These are phyloP conservation scores for Penicillium desertorum DNA, from an alignment of 495 filamentous ascomycete species.

Conservation along the genomic window DNA sequence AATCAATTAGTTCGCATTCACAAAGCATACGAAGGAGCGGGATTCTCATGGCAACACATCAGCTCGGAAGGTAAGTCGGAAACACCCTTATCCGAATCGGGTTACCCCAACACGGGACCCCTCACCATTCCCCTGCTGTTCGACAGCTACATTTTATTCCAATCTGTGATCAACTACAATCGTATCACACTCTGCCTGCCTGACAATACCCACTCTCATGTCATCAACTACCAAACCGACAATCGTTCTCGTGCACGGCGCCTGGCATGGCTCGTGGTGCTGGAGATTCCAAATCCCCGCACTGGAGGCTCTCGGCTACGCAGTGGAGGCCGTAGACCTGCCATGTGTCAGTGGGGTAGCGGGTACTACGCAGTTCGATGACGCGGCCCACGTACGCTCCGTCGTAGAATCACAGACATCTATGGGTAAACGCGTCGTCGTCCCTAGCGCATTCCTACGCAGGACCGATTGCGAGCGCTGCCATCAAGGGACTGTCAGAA, in stretches of 20 bases:
- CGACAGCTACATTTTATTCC: too few relatives aligned
- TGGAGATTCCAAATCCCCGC: slow-evolving; percentile 12
- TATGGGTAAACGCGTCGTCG: slow-evolving; percentile 8
- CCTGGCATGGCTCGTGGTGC: slow-evolving; percentile 14
- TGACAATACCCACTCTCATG: not conserved
- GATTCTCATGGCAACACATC: too few relatives aligned
- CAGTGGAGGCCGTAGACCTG: slow-evolving; percentile 10
- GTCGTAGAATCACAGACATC: slow-evolving; percentile 10
- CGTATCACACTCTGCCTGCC: too few relatives aligned
- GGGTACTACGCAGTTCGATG: slow-evolving; percentile 11
- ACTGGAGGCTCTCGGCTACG: slow-evolving; percentile 7
- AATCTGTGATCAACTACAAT: too few relatives aligned
- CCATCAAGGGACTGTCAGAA: slow-evolving; percentile 2
- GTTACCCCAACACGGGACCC: too few relatives aligned
- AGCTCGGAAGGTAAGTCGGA: too few relatives aligned
- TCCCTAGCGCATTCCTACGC: slow-evolving; percentile 14
- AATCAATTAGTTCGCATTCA: too few relatives aligned
- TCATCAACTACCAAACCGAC: slow-evolving; percentile 10
- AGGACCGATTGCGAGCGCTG: slow-evolving; percentile 11
- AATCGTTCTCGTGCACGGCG: slow-evolving; percentile 13
- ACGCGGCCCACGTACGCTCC: slow-evolving; percentile 10
- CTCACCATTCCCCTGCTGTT: too few relatives aligned
- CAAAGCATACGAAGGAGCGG: too few relatives aligned
- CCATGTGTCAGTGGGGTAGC: slow-evolving; percentile 9
- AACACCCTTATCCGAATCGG: too few relatives aligned